phyloP scores from a whole-genome alignment of 495 filamentous ascomycete species.

The Sporormia fimetaria region DNA sequence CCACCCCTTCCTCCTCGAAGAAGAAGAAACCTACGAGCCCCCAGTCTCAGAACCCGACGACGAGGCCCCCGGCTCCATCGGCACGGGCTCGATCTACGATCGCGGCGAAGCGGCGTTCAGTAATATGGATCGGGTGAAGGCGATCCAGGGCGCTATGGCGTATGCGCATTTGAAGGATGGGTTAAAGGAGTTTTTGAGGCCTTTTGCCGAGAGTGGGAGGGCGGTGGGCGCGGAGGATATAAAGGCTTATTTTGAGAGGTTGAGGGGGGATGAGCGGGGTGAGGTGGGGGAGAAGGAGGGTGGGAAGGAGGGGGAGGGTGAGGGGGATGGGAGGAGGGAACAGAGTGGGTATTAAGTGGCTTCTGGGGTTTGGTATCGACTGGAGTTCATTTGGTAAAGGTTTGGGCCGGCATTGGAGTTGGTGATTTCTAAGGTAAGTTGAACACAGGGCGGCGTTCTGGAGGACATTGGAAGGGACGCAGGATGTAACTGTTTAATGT shows the following conservation, averaged over 20 bases:
- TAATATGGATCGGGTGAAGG: conserved; percentile 79
- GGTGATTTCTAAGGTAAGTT: too few relatives aligned
- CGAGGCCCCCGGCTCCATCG: conserved; percentile 41
- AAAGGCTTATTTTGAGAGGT: conserved; percentile 85
- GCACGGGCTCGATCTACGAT: conserved; percentile 67
- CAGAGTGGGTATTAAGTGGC: conserved; percentile 28
- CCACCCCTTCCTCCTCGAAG: conserved; percentile 74
- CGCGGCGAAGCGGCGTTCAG: conserved; percentile 81
- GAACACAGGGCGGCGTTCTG: too few relatives aligned
- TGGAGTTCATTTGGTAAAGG: too few relatives aligned
- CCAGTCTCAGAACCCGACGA: conserved; percentile 56
- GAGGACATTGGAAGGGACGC: too few relatives aligned
- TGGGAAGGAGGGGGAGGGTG: conserved; percentile 36
- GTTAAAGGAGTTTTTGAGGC: conserved; percentile 79
- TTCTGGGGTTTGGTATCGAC: background rate
- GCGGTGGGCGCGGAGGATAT: conserved; percentile 88
- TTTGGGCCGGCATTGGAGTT: too few relatives aligned
- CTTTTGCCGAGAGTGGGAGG: conserved; percentile 82
- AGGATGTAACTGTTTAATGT: too few relatives aligned
- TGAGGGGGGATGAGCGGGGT: conserved; percentile 69
- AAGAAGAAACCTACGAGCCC: conserved; percentile 86
- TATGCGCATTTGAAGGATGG: conserved; percentile 93
- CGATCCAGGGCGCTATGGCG: conserved; percentile 94
- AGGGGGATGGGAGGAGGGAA: conserved; percentile 27
- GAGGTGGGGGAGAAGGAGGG: conserved; percentile 31